phyloP scores from a whole-genome alignment of 2,329 filamentous ascomycete species.

The Cadophora luteo-olivacea region DNA sequence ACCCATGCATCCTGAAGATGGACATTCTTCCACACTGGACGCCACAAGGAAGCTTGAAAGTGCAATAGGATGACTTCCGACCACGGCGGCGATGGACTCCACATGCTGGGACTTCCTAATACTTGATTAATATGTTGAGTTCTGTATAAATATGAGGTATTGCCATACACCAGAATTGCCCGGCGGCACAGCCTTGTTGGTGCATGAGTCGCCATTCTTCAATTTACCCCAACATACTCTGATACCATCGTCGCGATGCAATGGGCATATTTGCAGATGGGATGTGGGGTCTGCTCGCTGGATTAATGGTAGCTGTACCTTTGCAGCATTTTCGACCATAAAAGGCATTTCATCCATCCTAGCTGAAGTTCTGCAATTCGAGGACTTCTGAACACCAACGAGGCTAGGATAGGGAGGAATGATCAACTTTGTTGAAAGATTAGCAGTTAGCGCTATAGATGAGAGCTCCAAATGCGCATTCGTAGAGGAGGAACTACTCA shows the following conservation, averaged over 20 bases:
- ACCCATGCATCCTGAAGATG: conserved; percentile 28
- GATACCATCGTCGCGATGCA: neutral
- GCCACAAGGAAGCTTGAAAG: conserved; percentile 28
- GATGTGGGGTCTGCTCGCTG: too few relatives aligned
- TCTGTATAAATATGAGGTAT: neutral
- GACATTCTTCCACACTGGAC: conserved; percentile 28
- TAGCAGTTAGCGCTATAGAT: neutral
- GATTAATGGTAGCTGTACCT: neutral
- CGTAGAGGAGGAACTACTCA: too few relatives aligned
- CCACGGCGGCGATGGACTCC: neutral
- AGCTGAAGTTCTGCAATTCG: neutral
- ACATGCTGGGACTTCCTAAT: neutral
- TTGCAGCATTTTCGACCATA: neutral
- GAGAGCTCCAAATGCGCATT: too few relatives aligned
- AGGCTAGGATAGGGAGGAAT: neutral
- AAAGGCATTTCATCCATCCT: neutral
- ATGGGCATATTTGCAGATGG: neutral
- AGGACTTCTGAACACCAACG: neutral
- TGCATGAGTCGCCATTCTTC: conserved; percentile 1
- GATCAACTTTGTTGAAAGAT: neutral
- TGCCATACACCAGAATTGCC: neutral
- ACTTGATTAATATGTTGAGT: neutral
- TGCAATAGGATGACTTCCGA: conserved; percentile 14
- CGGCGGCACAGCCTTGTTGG: neutral
- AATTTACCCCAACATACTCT: neutral